Percentiles rank a stretch among this genome's conserved stretches.
Evolutionary conservation across 1,139 yeast genomes (phyloP).

Genomic region (Protomyces inouyei): DNA sequence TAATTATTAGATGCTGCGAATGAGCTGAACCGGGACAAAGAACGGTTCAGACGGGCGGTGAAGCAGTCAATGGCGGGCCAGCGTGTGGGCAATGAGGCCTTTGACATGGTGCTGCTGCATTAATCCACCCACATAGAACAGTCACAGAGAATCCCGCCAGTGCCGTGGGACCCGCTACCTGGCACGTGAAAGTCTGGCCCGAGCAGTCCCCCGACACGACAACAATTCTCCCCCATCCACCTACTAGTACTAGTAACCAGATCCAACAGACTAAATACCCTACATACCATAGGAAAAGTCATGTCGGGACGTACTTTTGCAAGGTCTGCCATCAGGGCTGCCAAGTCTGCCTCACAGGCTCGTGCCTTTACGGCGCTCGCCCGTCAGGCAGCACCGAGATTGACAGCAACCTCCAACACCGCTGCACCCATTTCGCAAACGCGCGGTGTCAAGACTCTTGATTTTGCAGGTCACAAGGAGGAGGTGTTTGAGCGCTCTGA

Average conservation of each 20-base stretch:
- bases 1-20: constrained; percentile 60
- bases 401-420: constrained; percentile 34
- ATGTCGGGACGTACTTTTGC: constrained; percentile 15
- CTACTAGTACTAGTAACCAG: background rate
- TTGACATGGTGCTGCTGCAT: constrained; percentile 44
- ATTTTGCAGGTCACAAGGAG: constrained; percentile 94
- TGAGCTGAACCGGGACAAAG: constrained; percentile 56
- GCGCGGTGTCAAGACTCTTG: constrained; percentile 93
- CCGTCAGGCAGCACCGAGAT: constrained; percentile 35
- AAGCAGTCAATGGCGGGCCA: constrained; percentile 68
- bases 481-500: constrained; percentile 93
- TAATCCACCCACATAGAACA: background rate
- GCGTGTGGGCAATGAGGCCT: constrained; percentile 52
- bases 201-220: background rate
- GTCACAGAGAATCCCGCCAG: background rate
- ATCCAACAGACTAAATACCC: background rate
- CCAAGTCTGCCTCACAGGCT: constrained; percentile 36
- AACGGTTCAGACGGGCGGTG: constrained; percentile 57
- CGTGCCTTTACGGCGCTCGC: constrained; percentile 33
- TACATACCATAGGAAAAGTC: background rate
- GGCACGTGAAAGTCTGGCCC: background rate
- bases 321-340: constrained; percentile 35
- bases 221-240: background rate
- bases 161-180: background rate
- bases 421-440: constrained; percentile 35